Conservation (phyloP, 1,284 basidiomycete species). For the Ceratobasidium sp. region DNA sequence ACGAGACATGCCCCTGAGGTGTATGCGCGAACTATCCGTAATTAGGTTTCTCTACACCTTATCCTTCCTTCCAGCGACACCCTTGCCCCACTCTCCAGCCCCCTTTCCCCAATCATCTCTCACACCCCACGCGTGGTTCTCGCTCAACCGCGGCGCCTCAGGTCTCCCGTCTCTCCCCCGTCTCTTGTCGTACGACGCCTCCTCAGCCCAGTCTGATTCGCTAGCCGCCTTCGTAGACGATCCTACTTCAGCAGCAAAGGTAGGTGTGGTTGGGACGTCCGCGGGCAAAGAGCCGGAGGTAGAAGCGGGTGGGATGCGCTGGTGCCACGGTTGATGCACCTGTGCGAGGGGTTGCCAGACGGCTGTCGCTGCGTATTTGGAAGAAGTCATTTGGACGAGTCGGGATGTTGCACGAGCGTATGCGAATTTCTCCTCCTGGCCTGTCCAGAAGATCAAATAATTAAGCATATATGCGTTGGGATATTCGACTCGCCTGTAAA, state of each 20-base stretch:
- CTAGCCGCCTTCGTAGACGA: too few species aligned
- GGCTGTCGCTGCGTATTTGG: slow-evolving; percentile 15
- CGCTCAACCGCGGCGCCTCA: slow-evolving; percentile 24
- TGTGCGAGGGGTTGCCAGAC: slow-evolving; percentile 26
- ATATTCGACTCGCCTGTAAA: slow-evolving; percentile 66
- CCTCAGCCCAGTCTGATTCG: slow-evolving; percentile 16
- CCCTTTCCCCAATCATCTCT: slow-evolving; percentile 33
- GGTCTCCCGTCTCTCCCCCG: slow-evolving; percentile 18
- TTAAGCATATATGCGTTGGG: background rate
- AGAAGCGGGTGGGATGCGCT: background rate
- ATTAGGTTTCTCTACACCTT: too few species aligned
- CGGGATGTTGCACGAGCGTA: slow-evolving; percentile 78
- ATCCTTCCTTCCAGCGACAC: background rate
- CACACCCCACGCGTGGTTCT: slow-evolving; percentile 37
- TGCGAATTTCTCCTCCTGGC: slow-evolving; percentile 76
- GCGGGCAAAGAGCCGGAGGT: background rate
- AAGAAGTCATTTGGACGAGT: slow-evolving; percentile 71
- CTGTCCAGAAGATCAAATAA: slow-evolving; percentile 52
- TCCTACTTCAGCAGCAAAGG: slow-evolving; percentile 6
- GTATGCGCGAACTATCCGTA: too few species aligned
- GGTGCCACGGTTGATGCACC: slow-evolving; percentile 23
- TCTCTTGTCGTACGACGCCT: slow-evolving; percentile 22
- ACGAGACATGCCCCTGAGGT: too few species aligned
- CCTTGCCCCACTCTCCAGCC: slow-evolving; percentile 30
- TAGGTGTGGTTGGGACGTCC: background rate